Base-by-base conservation (phyloP, 495 filamentous ascomycete genomes). In the Penicillium canariense region DNA sequence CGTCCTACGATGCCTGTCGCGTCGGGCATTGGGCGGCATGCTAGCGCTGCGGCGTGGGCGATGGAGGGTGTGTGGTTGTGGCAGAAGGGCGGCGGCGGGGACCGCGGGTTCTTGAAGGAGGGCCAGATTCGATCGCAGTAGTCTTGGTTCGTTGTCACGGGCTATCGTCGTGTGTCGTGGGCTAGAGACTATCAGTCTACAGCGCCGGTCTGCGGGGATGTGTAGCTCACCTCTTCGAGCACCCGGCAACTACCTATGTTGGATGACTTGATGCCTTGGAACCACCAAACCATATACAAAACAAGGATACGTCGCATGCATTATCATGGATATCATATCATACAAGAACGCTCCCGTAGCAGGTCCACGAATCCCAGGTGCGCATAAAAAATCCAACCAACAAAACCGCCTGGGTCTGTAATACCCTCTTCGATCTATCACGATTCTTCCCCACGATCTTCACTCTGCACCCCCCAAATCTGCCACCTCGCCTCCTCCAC, bases 41-140 rank as follows among this genome's bases (percentile, higher is more conserved):
- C 79, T 42, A 84, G 87, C 63, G 85, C 87, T 18, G 82, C 84
- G 59, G 84, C 85, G 2, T 94, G 89, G 81, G 94, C 94, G 31
- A 83, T 85, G 17, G 94, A 98, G 71, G 91, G 92, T 25, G 73
- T 96, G 27, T 97, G 94, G 93, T 65, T 96, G 38, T 94, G 88
- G 81, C 84, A 90, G 74, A 89, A 86, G 72, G 89, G 90, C 0
- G 90, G 90, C 0, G 82, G 79, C 72, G 75, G 74, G 44, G 72
- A 78, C 54, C 65, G 74, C 4, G 74, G 73, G 0, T 55, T 76
- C 4, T 57, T 73, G 54, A 77, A 76, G 50, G 66, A 68, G 20
- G 62, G 67, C 5, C 62, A 68, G 17, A 47, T 68, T 54, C 68
- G 71, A 14, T 66, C 70, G 31, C 58, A 66, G 42, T 72, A 67